Percentiles rank a stretch among this genome's conserved stretches.
These are phyloP conservation scores for Lentinula guzmanii DNA, from an alignment of 768 basidiomycete genomes.

Conservation along the genomic window DNA sequence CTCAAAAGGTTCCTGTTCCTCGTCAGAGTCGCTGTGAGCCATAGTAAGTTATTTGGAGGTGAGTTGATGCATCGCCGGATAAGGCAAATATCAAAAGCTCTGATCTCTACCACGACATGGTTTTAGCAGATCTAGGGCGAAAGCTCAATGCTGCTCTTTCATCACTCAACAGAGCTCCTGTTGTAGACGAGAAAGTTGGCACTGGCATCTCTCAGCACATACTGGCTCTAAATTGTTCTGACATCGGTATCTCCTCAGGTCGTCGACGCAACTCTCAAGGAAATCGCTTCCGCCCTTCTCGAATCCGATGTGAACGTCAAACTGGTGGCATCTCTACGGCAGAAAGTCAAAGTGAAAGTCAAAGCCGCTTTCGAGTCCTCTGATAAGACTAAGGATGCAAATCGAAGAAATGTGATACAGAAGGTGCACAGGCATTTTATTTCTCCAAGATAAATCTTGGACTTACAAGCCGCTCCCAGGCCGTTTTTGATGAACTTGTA, in stretches of 20 bases:
- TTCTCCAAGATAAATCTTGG: background rate
- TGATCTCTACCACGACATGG: conserved; percentile 53
- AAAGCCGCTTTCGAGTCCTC: conserved; percentile 69
- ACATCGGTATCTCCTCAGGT: conserved; percentile 44
- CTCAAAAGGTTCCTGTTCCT: conserved; percentile 44
- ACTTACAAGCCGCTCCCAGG: conserved; percentile 38
- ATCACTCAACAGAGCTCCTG: conserved; percentile 77
- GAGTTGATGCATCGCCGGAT: background rate
- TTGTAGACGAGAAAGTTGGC: conserved; percentile 87
- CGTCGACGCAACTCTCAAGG: conserved; percentile 90
- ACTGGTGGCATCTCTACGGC: conserved; percentile 79
- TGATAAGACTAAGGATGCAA: conserved; percentile 75
- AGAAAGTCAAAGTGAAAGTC: conserved; percentile 88
- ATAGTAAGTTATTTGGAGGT: conserved; percentile 23
- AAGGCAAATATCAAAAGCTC: background rate
- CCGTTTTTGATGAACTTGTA: conserved; percentile 96
- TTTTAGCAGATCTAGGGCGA: conserved; percentile 91
- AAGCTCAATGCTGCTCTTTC: conserved; percentile 92
- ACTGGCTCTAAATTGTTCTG: background rate
- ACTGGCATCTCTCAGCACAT: background rate
- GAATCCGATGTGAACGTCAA: conserved; percentile 99
- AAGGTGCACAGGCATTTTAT: conserved; percentile 49
- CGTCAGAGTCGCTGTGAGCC: conserved; percentile 58
- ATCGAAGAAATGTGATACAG: conserved; percentile 84
- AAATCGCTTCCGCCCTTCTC: conserved; percentile 88